Evolutionary conservation across 129 eudicot species (phyloP).

Genomic region (Arctium minus): DNA sequence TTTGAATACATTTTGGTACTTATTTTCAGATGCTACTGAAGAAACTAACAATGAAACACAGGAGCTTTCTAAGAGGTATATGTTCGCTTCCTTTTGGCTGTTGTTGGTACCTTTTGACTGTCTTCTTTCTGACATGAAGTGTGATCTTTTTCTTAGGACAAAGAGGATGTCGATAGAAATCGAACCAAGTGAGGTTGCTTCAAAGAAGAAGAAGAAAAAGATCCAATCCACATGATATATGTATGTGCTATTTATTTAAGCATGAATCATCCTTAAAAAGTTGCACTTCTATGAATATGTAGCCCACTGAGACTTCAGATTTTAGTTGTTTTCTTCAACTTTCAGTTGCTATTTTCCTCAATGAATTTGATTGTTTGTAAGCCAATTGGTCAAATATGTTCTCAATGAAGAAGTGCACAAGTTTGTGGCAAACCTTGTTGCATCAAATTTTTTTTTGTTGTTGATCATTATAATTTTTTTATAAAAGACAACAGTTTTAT

Average conservation of each 20-base stretch:
- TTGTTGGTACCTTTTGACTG: not conserved
- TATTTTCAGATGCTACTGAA: slow-evolving; percentile 36
- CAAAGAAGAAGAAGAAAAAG: slow-evolving; percentile 80
- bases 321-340: slow-evolving; percentile 7
- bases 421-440: not conserved
- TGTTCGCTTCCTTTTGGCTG: not conserved
- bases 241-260: not conserved
- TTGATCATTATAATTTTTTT: no score
- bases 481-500: no score
- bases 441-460: no score
- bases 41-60: slow-evolving; percentile 40
- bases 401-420: not conserved
- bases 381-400: slow-evolving; percentile 12
- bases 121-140: not conserved
- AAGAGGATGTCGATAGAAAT: slow-evolving; percentile 76
- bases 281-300: slow-evolving; percentile 5
- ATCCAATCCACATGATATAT: slow-evolving; percentile 30
- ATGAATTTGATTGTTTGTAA: slow-evolving; percentile 15
- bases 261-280: not conserved
- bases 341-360: not conserved
- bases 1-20: not conserved
- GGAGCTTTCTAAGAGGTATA: slow-evolving; percentile 70
- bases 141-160: slow-evolving; percentile 41
- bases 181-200: slow-evolving; percentile 45
- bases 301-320: not conserved